Base-by-base conservation (phyloP, 805 yeast species). In the Saccharomycopsis guyanensis region DNA sequence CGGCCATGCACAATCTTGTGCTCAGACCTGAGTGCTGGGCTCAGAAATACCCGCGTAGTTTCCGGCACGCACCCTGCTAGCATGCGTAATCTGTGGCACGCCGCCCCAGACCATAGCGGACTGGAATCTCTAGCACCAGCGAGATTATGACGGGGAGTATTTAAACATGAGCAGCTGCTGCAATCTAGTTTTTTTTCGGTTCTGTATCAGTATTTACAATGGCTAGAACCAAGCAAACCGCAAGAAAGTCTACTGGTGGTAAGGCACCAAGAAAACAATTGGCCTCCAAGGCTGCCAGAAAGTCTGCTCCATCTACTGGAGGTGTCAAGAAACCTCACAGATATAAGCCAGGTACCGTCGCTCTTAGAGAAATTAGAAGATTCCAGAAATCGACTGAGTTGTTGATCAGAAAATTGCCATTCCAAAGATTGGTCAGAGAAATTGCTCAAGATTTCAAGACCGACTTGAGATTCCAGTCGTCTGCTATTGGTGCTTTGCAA, bases 291-390 rank as follows among this genome's bases (percentile, higher is more conserved):
- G 94, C 93, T 60, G 94, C 94, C 55, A 84, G 94, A 83, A 84
- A 84, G 66, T 84, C 93, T 35, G 94, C 94, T 43, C 94, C 94
- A 79, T 75, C 86, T 46, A 76, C 88, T 53, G 93, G 93, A 66
- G 94, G 94, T 82, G 93, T 85, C 61, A 84, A 84, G 80, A 84
- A 84, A 70, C 93, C 93, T 55, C 94, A 85, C 80, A 85, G 95
- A 83, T 86, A 86, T 76, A 84, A 84, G 85, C 95, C 95, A 72
- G 95, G 95, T 80, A 86, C 93, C 64, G 93, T 84, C 62, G 97
- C 97, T 54, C 77, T 87, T 68, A 82, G 95, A 75, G 97, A 91
- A 75, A 86, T 93, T 65, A 84, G 96, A 77, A 83, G 94, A 78
- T 91, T 89, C 76, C 97, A 91, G 75, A 86, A 87, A 67, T 84